These are phyloP conservation scores for Entomophthora muscae DNA, from an alignment of 371 early-diverging fungal genomes.

Conservation along the genomic window DNA sequence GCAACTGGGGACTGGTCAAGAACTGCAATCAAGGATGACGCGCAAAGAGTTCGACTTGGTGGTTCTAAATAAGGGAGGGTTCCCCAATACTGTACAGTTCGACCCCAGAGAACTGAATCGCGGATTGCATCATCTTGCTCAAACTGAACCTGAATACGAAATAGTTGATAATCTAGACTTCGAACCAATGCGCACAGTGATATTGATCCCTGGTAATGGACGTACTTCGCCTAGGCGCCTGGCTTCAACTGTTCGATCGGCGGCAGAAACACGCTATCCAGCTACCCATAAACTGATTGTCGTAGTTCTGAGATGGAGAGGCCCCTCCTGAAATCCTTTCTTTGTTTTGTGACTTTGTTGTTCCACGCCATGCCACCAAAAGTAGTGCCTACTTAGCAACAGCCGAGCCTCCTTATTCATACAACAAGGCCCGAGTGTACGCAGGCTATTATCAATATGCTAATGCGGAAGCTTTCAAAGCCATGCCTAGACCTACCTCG, in stretches of 20 bases:
- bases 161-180: background rate
- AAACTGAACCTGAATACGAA: slow-evolving; percentile 5
- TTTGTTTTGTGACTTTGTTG: background rate
- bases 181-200: background rate
- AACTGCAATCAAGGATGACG: no score
- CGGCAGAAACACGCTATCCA: background rate
- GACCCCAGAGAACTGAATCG: background rate
- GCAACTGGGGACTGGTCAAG: no score
- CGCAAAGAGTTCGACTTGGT: no score
- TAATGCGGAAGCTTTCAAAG: background rate
- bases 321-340: background rate
- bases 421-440: background rate
- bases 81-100: slow-evolving; percentile 2
- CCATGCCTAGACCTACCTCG: background rate
- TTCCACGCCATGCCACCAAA: background rate
- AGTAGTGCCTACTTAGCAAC: background rate
- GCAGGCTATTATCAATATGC: slow-evolving; percentile 4
- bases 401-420: background rate
- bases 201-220: background rate
- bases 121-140: slow-evolving; percentile 1
- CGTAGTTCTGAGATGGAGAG: background rate
- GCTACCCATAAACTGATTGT: slow-evolving; percentile 2
- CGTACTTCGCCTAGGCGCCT: background rate
- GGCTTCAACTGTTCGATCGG: background rate
- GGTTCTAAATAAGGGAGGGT: no score